Evolutionary conservation across 352 stramenopile genomes (phyloP).

Genomic region (Peronospora farinosa): DNA sequence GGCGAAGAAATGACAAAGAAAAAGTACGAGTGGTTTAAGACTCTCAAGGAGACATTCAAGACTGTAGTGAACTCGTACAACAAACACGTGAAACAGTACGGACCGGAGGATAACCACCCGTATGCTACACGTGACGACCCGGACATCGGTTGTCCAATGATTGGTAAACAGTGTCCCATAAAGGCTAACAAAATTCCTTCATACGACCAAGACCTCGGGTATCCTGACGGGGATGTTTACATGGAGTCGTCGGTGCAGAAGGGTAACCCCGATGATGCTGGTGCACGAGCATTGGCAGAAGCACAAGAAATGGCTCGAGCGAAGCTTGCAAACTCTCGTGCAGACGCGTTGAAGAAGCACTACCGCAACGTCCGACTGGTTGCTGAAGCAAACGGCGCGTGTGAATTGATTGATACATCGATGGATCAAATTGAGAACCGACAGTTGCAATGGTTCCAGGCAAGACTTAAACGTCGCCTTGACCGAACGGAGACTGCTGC

Average conservation of each 20-base stretch:
- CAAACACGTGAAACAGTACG: conserved; percentile 87
- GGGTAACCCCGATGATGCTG: conserved; percentile 61
- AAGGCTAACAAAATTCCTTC: conserved; percentile 71
- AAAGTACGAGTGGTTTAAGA: conserved; percentile 90
- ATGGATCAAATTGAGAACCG: conserved; percentile 65
- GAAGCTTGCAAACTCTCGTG: conserved; percentile 71
- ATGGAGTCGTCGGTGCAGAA: conserved; percentile 67
- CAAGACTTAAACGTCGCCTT: conserved; percentile 62
- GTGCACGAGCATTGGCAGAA: conserved; percentile 58
- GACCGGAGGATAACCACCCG: conserved; percentile 81
- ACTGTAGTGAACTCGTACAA: conserved; percentile 88
- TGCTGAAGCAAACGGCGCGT: conserved; percentile 77
- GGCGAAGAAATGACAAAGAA: conserved; percentile 90
- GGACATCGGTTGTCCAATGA: conserved; percentile 77
- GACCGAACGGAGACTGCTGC: conserved; percentile 66
- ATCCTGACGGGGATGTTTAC: conserved; percentile 74
- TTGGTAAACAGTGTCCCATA: conserved; percentile 89
- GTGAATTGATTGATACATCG: conserved; percentile 65
- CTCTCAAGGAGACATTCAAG: conserved; percentile 90
- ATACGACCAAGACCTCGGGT: conserved; percentile 80
- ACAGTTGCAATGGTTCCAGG: conserved; percentile 74
- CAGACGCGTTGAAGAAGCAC: conserved; percentile 79
- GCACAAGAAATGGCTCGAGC: conserved; percentile 47
- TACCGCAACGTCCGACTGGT: conserved; percentile 81
- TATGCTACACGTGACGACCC: conserved; percentile 81